phyloP scores from a whole-genome alignment of 2,329 filamentous ascomycete species.

The Cladosporium sp. region DNA sequence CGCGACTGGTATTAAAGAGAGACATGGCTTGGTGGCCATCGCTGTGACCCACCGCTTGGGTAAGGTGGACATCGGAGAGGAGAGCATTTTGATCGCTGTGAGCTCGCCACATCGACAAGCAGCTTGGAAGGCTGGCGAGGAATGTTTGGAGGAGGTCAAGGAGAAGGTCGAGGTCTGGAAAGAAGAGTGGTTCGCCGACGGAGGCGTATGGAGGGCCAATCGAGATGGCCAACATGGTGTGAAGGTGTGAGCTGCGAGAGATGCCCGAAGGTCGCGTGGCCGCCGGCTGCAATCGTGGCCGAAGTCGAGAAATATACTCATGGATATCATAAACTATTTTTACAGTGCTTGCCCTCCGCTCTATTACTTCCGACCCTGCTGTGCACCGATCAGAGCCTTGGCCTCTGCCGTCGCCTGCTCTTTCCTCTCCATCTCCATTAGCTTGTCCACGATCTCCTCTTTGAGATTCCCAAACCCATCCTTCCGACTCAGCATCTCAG shows the following conservation, averaged over 20 bases:
- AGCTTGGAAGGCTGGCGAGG: slow-evolving; percentile 84
- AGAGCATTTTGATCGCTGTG: slow-evolving; percentile 87
- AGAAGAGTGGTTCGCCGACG: slow-evolving; percentile 79
- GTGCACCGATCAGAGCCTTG: neutral
- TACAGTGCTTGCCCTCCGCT: neutral
- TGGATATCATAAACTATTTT: slow-evolving; percentile 9
- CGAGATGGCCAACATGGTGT: slow-evolving; percentile 63
- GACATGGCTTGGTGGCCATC: slow-evolving; percentile 67
- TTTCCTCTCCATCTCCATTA: slow-evolving; percentile 22
- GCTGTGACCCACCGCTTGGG: slow-evolving; percentile 83
- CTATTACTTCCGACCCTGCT: neutral
- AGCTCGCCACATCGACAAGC: slow-evolving; percentile 77
- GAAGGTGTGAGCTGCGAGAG: slow-evolving; percentile 15
- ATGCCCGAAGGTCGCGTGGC: no score
- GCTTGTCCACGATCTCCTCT: slow-evolving; percentile 23
- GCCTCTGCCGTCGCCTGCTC: slow-evolving; percentile 14
- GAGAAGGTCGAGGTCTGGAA: slow-evolving; percentile 93
- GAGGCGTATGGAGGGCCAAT: slow-evolving; percentile 81
- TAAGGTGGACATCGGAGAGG: slow-evolving; percentile 81
- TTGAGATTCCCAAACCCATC: slow-evolving; percentile 39
- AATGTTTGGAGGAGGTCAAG: slow-evolving; percentile 84
- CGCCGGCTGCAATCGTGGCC: no score
- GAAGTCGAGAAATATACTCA: neutral
- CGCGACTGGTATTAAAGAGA: slow-evolving; percentile 51
- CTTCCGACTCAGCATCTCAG: slow-evolving; percentile 45